Conservation (phyloP, 2,329 filamentous ascomycete genomes). For the Trichoderma guizhouense region DNA sequence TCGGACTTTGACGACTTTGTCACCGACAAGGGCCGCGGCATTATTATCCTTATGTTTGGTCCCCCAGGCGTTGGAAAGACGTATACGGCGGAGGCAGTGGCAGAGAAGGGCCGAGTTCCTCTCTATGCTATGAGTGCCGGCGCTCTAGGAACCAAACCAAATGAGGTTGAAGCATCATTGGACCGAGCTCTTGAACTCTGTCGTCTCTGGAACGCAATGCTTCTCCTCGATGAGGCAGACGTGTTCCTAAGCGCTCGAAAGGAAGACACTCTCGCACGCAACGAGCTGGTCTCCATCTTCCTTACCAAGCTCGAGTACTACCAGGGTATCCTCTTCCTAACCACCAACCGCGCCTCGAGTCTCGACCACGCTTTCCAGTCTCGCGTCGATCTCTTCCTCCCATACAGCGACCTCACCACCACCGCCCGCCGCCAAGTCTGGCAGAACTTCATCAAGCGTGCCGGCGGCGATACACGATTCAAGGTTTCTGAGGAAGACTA, state of each 20-base stretch:
- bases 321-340: conserved; percentile 27
- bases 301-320: conserved; percentile 37
- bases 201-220: conserved; percentile 47
- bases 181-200: conserved; percentile 32
- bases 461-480: not conserved
- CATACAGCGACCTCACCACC: not conserved
- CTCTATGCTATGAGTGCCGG: not conserved
- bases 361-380: not conserved
- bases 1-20: conserved; percentile 26
- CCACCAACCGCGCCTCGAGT: not conserved
- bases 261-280: conserved; percentile 32
- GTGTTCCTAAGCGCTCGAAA: conserved; percentile 38
- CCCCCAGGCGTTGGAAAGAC: conserved; percentile 47
- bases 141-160: conserved; percentile 32
- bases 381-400: not conserved
- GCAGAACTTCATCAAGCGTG: not conserved
- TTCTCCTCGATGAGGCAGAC: conserved; percentile 43
- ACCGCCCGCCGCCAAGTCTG: not conserved
- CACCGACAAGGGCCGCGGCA: conserved; percentile 39
- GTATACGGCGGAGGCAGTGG: conserved; percentile 40
- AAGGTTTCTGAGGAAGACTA: not conserved
- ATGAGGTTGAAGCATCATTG: conserved; percentile 28
- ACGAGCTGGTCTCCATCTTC: conserved; percentile 39
- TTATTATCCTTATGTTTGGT: conserved; percentile 45
- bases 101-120: conserved; percentile 29